Evolutionary conservation across 176 grass and related monocot genomes (phyloP), one percentile per base, ranked within the genome.

Genomic region (Bonia amplexicaulis): DNA sequence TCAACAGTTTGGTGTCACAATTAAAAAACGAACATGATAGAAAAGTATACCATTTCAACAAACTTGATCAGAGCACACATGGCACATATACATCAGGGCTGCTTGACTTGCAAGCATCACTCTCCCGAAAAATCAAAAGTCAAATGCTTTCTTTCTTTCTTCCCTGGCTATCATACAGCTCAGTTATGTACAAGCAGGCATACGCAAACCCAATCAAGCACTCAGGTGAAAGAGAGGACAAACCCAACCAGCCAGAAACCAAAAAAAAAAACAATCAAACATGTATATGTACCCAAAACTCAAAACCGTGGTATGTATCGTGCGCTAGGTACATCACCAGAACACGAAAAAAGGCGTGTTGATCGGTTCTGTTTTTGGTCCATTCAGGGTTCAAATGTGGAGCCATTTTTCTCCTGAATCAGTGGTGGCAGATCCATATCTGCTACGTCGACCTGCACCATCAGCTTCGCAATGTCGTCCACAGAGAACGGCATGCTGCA

Each of bases 401-500:
- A 76, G 42, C 85, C 85, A 7, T 70, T 76, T 47, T 31, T 80
- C 61, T 87, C 81, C 69, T 80, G 70, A n/a, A 84, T 87, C 16
- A 91, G 63, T 0, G 85, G 26, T 13, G 85, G 80, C 62, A 91
- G 81, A 68, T 91, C 89, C 80, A 91, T 87, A 10, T 81, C 85
- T 3, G 53, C 81, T 17, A 61, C n/a, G 16, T 87, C 89, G 10
- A 80, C 71, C 54, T 84, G 51, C 15, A 84, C 76, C 53, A 80
- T 84, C 44, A 91, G 80, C 89, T 80, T 91, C 0, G 85, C 47
- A 39, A 91, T 81, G 76, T 91, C 89, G 4, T 91, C 85, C 6
- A 87, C 55, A 0, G 85, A 87, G 75, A 93, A 93, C 0, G 92
- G 92, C 81, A 93, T 93, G 83, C 92, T 93, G 79, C 45, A 76